Percentiles rank a stretch among this genome's conserved stretches.
Evolutionary conservation across 1,139 yeast species (phyloP).

Genomic region (Lodderomyces parapsilosis): DNA sequence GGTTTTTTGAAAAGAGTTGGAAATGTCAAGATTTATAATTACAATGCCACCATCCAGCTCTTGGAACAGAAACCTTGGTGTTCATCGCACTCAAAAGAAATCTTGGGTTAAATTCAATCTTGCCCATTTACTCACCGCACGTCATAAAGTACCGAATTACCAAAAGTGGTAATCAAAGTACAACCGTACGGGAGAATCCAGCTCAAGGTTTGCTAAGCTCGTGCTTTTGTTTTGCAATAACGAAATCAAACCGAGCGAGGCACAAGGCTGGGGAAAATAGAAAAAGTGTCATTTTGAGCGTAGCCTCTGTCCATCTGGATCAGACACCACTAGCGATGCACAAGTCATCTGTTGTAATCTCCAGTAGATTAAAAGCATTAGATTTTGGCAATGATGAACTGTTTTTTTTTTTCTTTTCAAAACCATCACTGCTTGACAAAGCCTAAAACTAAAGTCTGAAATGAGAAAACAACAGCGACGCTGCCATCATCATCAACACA

Average conservation of each 20-base stretch:
- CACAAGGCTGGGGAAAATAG: too few species aligned
- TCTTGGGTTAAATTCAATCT: constrained; percentile 40
- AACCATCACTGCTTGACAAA: background rate
- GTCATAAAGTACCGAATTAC: too few species aligned
- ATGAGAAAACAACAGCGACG: background rate
- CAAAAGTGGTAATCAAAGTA: background rate
- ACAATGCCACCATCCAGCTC: constrained; percentile 61
- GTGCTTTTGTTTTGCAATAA: constrained; percentile 15
- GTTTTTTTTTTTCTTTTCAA: too few species aligned
- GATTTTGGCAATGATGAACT: background rate
- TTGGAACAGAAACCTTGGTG: constrained; percentile 46
- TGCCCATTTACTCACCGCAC: too few species aligned
- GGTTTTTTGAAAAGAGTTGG: background rate
- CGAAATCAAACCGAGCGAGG: constrained; percentile 61
- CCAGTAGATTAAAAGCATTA: constrained; percentile 5
- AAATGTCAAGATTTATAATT: constrained; percentile 66
- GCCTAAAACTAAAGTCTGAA: background rate
- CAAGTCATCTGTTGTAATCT: too few species aligned
- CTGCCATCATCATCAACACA: background rate
- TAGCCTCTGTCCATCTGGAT: too few species aligned
- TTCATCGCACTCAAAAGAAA: constrained; percentile 77
- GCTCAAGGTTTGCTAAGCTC: constrained; percentile 51
- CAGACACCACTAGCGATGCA: too few species aligned
- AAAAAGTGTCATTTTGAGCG: too few species aligned
- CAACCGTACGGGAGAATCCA: constrained; percentile 34